Conservation (phyloP, 257 asterid genomes). For the Salvia rosmarinus region DNA sequence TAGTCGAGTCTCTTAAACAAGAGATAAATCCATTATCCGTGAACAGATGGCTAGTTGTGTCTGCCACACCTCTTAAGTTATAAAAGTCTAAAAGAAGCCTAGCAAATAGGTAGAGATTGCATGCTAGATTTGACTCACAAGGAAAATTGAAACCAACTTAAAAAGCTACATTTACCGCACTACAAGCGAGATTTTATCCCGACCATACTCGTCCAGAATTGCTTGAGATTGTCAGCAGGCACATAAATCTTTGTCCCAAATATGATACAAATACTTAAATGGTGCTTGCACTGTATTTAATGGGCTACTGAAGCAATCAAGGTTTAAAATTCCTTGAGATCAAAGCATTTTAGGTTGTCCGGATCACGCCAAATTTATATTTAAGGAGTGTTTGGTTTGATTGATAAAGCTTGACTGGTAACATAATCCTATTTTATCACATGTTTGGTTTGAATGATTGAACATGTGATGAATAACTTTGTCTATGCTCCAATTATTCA, state of each 20-base stretch:
- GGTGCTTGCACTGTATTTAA: not conserved
- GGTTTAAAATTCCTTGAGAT: not conserved
- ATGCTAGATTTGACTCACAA: not conserved
- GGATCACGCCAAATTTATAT: no score
- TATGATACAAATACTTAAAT: not conserved
- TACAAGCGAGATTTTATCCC: not conserved
- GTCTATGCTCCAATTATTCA: no score
- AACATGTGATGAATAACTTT: no score
- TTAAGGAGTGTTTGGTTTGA: no score
- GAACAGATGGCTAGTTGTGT: constrained; percentile 11
- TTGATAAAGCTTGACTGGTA: no score
- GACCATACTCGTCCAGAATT: not conserved
- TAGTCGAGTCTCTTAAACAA: not conserved
- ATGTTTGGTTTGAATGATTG: no score
- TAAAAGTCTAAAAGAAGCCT: not conserved
- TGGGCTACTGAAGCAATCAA: not conserved
- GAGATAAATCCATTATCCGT: not conserved
- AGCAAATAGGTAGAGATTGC: not conserved
- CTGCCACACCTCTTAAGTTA: not conserved
- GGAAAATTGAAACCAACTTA: not conserved
- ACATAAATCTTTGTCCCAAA: not conserved
- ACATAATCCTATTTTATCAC: no score
- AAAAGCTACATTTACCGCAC: not conserved
- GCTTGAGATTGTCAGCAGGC: not conserved
- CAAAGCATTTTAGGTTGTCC: not conserved